Base-by-base conservation (phyloP, 495 filamentous ascomycete species). In the Tuber indicum region DNA sequence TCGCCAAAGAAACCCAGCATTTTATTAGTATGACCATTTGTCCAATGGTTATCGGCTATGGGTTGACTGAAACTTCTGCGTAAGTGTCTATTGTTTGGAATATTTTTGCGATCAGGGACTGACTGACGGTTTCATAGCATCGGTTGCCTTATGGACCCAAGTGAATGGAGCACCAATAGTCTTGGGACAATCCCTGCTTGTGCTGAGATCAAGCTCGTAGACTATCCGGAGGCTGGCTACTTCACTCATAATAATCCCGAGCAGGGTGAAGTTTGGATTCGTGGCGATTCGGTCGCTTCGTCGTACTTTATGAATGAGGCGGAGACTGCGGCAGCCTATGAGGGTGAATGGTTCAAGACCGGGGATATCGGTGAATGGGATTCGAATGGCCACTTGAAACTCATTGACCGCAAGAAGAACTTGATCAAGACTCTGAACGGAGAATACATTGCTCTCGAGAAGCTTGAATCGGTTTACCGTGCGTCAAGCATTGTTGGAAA, bases 381-480 rank as follows among this genome's bases (percentile, higher is more conserved):
- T 83, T 82, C 86, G 76, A 89, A 91, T 82, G 94, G 94, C 76
- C 91, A 97, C 83, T 86, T 98, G 72, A 89, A 88, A 82, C 92
- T 98, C 84, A 97, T 98, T 82, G 94, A 98, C 85, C 92, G 94
- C 82, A 98, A 97, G 92, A 98, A 98, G 91, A 98, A 98, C 84
- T 85, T 98, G 78, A 92, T 97, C 84, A 98, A 98, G 91, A 99
- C 94, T 3, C 87, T 92, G 75, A 93, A 94, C 83, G 96, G 96
- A 82, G 96, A 99, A 87, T 99, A 99, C 85, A 97, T 99, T 84
- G 96, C 96, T 46, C 89, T 99, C 32, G 96, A 99, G 90, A 99
- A 99, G 89, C 92, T 99, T 73, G 96, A 99, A 86, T 94, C 94
- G 6, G 87, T 97, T 77, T 99, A 99, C 86, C 93, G 96, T 75